Percentiles rank a stretch among this genome's conserved stretches.
Conservation (phyloP, 148 eudicot genomes). For the Rhododendron henanense region DNA sequence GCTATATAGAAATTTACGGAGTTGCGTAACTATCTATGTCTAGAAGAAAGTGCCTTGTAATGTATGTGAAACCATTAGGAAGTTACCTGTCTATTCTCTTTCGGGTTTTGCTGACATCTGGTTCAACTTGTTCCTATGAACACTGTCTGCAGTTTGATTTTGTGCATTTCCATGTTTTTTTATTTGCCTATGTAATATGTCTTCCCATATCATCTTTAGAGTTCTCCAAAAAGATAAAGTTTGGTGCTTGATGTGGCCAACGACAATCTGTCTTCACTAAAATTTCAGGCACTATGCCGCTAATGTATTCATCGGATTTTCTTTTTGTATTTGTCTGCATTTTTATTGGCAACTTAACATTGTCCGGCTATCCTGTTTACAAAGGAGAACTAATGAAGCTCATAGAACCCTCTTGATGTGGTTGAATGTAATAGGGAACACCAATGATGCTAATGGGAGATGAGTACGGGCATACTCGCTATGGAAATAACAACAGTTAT, state of each 20-base stretch:
- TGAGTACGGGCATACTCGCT: constrained; percentile 94
- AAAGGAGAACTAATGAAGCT: neutral
- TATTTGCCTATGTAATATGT: neutral
- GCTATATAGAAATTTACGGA: neutral
- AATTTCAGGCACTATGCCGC: neutral
- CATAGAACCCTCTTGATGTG: neutral
- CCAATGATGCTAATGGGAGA: constrained; percentile 99
- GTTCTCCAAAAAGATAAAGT: neutral
- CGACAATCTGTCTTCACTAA: neutral
- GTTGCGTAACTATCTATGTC: neutral
- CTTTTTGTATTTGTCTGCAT: neutral
- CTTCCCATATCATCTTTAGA: neutral
- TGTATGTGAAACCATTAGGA: neutral
- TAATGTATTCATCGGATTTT: neutral
- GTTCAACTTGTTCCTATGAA: neutral
- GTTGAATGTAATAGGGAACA: constrained; percentile 52
- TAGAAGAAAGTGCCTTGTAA: neutral
- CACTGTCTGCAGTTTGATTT: neutral
- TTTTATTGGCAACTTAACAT: neutral
- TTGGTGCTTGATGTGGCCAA: neutral
- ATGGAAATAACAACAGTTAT: constrained; percentile 94
- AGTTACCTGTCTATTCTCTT: neutral
- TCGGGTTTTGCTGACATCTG: neutral
- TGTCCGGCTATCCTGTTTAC: neutral
- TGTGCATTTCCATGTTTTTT: neutral